Evolutionary conservation across 1,284 basidiomycete genomes (phyloP).

Genomic region (Anthracocystis walkeri): DNA sequence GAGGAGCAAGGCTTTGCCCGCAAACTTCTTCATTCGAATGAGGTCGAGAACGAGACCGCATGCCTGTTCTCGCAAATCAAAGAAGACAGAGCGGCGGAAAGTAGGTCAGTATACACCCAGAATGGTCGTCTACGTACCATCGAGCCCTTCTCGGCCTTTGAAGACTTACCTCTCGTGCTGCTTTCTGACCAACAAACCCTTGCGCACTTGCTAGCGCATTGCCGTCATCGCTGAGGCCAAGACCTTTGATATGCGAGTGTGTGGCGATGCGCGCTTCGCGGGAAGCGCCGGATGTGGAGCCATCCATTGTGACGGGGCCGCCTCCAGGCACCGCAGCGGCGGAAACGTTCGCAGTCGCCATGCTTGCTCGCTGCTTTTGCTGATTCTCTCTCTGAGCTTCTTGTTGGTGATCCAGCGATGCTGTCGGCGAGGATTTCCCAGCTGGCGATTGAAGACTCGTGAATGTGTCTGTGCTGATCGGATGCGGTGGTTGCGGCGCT

Average conservation of each 20-base stretch:
- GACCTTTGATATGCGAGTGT: conserved; percentile 94
- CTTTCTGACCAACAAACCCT: conserved; percentile 90
- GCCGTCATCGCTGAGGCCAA: conserved; percentile 89
- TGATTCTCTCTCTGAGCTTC: neutral
- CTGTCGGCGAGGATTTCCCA: neutral
- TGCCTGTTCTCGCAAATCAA: conserved; percentile 73
- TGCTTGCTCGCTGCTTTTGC: conserved; percentile 11
- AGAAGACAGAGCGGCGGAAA: neutral
- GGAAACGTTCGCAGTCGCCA: conserved; percentile 33
- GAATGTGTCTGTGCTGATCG: neutral
- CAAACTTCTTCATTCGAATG: conserved; percentile 88
- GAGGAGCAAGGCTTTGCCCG: conserved; percentile 86
- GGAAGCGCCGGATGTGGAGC: conserved; percentile 33
- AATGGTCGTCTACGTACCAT: neutral
- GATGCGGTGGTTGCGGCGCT: conserved; percentile 10
- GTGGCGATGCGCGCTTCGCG: conserved; percentile 78
- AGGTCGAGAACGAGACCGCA: conserved; percentile 92
- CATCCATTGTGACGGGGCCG: conserved; percentile 43
- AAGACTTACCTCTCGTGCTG: conserved; percentile 84
- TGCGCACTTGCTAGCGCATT: conserved; percentile 77
- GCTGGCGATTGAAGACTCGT: neutral
- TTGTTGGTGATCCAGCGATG: neutral
- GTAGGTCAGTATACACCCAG: neutral
- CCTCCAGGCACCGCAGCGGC: conserved; percentile 29
- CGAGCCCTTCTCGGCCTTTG: neutral